Evolutionary conservation across 371 early-diverging fungal species (phyloP), one percentile per base, ranked within the genome.

Genomic region (Enteropsectra breve): DNA sequence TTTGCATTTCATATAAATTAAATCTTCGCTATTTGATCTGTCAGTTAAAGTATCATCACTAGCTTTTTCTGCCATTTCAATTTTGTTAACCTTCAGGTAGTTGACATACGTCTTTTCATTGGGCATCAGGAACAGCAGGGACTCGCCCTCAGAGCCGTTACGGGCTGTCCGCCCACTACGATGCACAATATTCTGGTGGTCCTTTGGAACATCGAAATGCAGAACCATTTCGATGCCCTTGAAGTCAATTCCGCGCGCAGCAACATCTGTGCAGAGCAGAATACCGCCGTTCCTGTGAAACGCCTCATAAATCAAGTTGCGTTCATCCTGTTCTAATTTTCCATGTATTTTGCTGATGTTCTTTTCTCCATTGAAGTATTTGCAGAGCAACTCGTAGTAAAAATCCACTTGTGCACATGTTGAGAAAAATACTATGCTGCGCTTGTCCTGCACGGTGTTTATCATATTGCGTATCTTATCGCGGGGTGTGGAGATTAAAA

Each of bases 101-200:
- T 74, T 62, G 5, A 72, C 24, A 52, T 72, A 77, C 11, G 33
- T 56, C 15, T 34, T 46, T 60, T 77, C 78, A 56, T 74, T 77
- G 13, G 66, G 63, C 78, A 77, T 74, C 8, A 70, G 50, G 33
- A 72, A 66, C 29, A 74, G 38, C 3, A 91, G 81, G 1, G 93
- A 90, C 45, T 82, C 83, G 8, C 97, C 97, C 28, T 82, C 77
- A 26, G 87, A 82, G 0, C 94, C 95, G 6, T 86, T 86, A 50
- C 97, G 82, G 2, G 90, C 97, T 0, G 96, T 91, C 65, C 97
- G 84, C 3, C 97, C 97, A 74, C 91, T 92, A n/a, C 97, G 83
- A 82, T 97, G 97, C 0, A 90, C 83, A 75, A 95, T 93, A 11
- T 85, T 86, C 75, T 89, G 89, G 5, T 92, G 91, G 63, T 95